Evolutionary conservation across 371 early-diverging fungal genomes (phyloP).

Genomic region (Rhizopus microsporus): DNA sequence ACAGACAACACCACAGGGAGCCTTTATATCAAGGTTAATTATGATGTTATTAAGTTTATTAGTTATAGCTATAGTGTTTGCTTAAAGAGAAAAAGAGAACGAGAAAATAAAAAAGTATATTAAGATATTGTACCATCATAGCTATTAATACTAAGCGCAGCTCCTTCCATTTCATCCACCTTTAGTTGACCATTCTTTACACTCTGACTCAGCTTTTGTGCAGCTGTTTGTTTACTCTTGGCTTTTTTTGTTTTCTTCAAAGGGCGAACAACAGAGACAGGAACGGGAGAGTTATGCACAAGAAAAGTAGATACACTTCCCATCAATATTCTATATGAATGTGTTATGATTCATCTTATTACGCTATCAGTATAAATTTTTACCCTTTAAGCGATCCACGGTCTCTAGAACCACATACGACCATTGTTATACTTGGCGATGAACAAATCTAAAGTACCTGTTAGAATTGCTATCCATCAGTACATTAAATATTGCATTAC

Average conservation of each 20-base stretch:
- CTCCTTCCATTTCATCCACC: conserved; percentile 45
- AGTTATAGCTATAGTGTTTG: conserved; percentile 63
- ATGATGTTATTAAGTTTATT: conserved; percentile 69
- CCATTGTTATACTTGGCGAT: conserved; percentile 50
- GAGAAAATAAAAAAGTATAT: background rate
- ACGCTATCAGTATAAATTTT: conserved; percentile 20
- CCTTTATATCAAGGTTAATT: conserved; percentile 68
- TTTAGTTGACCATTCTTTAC: conserved; percentile 45
- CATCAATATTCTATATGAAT: conserved; percentile 40
- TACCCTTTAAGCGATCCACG: conserved; percentile 61
- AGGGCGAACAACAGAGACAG: conserved; percentile 61
- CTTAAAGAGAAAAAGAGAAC: conserved; percentile 26
- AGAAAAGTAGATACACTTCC: conserved; percentile 62
- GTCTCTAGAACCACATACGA: conserved; percentile 60
- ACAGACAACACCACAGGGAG: conserved; percentile 52
- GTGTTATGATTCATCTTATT: conserved; percentile 46
- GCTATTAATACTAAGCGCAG: conserved; percentile 25
- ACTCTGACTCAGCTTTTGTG: conserved; percentile 50
- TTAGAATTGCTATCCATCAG: background rate
- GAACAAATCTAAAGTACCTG: conserved; percentile 40
- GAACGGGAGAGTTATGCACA: conserved; percentile 61
- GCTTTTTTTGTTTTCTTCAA: conserved; percentile 50
- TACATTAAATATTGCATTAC: conserved; percentile 22
- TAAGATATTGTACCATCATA: conserved; percentile 24
- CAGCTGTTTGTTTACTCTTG: conserved; percentile 41